Base-by-base conservation (phyloP, 2,329 filamentous ascomycete species). In the Fusarium heterosporum region DNA sequence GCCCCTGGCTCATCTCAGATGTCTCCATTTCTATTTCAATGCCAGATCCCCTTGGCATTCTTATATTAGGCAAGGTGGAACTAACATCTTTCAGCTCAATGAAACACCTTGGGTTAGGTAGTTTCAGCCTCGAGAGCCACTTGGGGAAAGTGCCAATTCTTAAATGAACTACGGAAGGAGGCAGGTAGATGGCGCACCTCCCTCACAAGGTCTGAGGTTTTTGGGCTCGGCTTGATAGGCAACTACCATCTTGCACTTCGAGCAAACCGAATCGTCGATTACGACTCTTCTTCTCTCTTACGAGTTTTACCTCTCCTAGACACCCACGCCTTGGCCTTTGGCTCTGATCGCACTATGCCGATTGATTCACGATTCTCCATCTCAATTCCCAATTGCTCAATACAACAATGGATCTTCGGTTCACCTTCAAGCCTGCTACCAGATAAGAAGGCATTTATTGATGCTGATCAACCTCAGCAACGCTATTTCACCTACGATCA, bases 391-490 rank as follows among this genome's bases (percentile, higher is more conserved):
- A 76, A 76, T 32, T 81, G 81, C 73, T 86, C 85, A 2, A 75
- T 88, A 34, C 85, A 83, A 65, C 80, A 82, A 76, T 87, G 84
- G 82, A 81, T 87, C 10, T 87, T 88, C 55, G 83, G 81, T 17
- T 83, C 83, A 4, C 78, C 81, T 2, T 79, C 75, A 38, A 79
- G 73, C 8, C 74, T 78, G 8, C 76, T 87, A 8, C 70, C 79
- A 3, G 78, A 84, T 47, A 77, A 74, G 43, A 78, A 80, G 52
- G 78, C 80, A 34, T 87, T 89, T 70, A 81, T 92, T 50, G 91
- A 93, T 70, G 86, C 90, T 10, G 84, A 87, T 34, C 81, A 84
- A 2, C 90, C 92, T 2, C 85, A 91, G 8, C 89, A 85, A 10
- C 87, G 90, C 70, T 88, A 84, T 68, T 80, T 96, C 38, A 91